A percentile compares a stretch with the other conserved stretches of the same genome.
Evolutionary conservation across 495 filamentous ascomycete species (phyloP).

Genomic region (Penicillium chermesinum): DNA sequence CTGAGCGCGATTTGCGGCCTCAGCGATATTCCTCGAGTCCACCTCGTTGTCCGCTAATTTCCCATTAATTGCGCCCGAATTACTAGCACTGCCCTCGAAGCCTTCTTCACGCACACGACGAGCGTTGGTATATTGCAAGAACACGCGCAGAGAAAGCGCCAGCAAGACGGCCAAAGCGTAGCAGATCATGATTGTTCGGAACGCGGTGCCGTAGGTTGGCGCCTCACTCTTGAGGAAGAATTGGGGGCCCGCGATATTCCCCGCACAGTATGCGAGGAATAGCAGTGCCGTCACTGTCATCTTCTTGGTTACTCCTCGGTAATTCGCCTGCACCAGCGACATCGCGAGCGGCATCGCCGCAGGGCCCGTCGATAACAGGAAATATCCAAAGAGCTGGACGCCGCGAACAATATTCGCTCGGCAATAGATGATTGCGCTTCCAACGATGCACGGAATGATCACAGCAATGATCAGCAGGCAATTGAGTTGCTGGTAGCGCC

Average conservation of each 20-base stretch:
- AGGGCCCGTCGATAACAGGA: slow-evolving; percentile 48
- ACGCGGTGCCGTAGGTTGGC: slow-evolving; percentile 39
- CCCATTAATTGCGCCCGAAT: slow-evolving; percentile 33
- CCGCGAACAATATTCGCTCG: slow-evolving; percentile 43
- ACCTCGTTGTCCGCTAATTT: slow-evolving; percentile 27
- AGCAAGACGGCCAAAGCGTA: slow-evolving; percentile 41
- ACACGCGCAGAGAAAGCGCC: slow-evolving; percentile 34
- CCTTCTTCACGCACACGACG: slow-evolving; percentile 37
- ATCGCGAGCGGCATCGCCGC: slow-evolving; percentile 54
- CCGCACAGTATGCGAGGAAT: slow-evolving; percentile 38
- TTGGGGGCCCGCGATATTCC: slow-evolving; percentile 40
- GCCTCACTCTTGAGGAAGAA: slow-evolving; percentile 32
- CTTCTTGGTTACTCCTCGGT: slow-evolving; percentile 65
- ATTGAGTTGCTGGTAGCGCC: slow-evolving; percentile 27
- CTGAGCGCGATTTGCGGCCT: slow-evolving; percentile 25
- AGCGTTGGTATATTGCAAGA: slow-evolving; percentile 38
- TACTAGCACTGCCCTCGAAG: slow-evolving; percentile 34
- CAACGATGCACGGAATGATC: slow-evolving; percentile 38
- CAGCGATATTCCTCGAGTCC: slow-evolving; percentile 15
- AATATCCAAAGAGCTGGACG: slow-evolving; percentile 54
- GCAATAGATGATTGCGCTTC: slow-evolving; percentile 56
- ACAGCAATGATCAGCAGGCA: slow-evolving; percentile 29
- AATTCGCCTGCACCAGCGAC: slow-evolving; percentile 53
- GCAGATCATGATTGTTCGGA: slow-evolving; percentile 49
- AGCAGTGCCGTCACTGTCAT: slow-evolving; percentile 42